Evolutionary conservation across 768 basidiomycete species (phyloP), one percentile per base, ranked within the genome.

Genomic region (Macrolepiota dolichaula): DNA sequence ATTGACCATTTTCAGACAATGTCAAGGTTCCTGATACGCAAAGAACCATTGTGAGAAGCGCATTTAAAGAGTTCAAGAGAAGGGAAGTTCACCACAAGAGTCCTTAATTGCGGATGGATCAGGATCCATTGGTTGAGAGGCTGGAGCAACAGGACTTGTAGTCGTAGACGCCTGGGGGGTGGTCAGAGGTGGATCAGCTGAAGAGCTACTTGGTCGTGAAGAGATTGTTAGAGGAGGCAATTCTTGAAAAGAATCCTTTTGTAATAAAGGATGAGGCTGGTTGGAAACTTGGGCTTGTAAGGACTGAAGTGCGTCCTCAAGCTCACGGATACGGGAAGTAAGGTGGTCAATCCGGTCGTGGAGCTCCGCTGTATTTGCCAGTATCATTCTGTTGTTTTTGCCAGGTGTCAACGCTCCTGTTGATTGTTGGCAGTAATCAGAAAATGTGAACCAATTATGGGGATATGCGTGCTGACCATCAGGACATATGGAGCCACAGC

Each of bases 401-500:
- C 85, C 87, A 24, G 81, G 79, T 3, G 81, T 79, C 62, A 85
- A 73, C 9, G 79, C 79, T 19, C 84, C 85, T 87, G 56, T 49
- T 55, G 36, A 58, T 60, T 36, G 42, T 49, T 24, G 37, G 22
- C 37, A 64, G 52, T 51, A 47, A 50, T 44, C 13, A 38, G 29
- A n/a, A 62, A 54, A 57, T 51, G 17, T 44, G 50, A 51, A 35
- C 55, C 38, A 51, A 32, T 42, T 40, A 62, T 42, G 61, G 50
- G 51, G 42, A 55, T 35, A 6, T 64, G 49, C 40, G 37, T 42
- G 57, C 69, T 47, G 64, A 87, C 90, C 90, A 59, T 87, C 84
- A n/a, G 90, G 90, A 72, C 90, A 92, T 59, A 92, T 87, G 17
- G 84, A 76, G 24, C 83, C 84, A 67, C 89, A 92, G 36, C 90